A percentile compares a stretch with the other conserved stretches of the same genome.
These are phyloP conservation scores for Aspergillus melleus DNA, from an alignment of 2,329 filamentous ascomycete species.

Conservation along the genomic window DNA sequence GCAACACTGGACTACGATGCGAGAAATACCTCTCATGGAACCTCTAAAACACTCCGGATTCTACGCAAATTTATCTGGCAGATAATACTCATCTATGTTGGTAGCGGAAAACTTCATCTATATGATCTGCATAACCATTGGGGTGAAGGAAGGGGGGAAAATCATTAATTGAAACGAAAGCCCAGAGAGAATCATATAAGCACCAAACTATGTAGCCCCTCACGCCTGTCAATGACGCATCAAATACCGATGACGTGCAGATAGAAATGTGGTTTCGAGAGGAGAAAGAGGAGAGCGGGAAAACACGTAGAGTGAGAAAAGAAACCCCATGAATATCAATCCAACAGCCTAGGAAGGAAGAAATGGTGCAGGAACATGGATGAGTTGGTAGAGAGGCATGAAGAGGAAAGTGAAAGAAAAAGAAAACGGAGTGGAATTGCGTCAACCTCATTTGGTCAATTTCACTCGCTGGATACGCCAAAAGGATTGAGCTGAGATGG, in stretches of 20 bases:
- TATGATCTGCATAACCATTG: conserved; percentile 1
- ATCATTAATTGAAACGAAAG: conserved; percentile 10
- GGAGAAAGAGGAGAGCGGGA: conserved; percentile 11
- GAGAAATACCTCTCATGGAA: too few relatives aligned
- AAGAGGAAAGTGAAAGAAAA: conserved; percentile 18
- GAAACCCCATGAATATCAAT: conserved; percentile 22
- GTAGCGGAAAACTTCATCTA: not conserved
- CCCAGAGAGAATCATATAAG: conserved; percentile 15
- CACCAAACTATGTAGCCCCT: conserved; percentile 19
- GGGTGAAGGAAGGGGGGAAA: not conserved
- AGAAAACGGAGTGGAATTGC: conserved; percentile 19
- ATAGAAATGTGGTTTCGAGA: conserved; percentile 10
- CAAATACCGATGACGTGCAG: conserved; percentile 11
- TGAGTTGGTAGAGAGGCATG: conserved; percentile 35
- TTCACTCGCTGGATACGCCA: conserved; percentile 32
- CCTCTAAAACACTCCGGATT: not conserved
- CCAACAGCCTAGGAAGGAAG: conserved; percentile 17
- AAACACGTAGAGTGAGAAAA: conserved; percentile 10
- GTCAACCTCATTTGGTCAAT: conserved; percentile 28
- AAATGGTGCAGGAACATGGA: conserved; percentile 38
- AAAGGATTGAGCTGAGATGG: conserved; percentile 29
- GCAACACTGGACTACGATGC: too few relatives aligned
- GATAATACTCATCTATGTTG: not conserved
- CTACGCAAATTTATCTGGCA: not conserved
- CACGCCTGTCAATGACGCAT: conserved; percentile 27